These are phyloP conservation scores for Torulaspora quercuum DNA, from an alignment of 805 yeast species.

Conservation along the genomic window DNA sequence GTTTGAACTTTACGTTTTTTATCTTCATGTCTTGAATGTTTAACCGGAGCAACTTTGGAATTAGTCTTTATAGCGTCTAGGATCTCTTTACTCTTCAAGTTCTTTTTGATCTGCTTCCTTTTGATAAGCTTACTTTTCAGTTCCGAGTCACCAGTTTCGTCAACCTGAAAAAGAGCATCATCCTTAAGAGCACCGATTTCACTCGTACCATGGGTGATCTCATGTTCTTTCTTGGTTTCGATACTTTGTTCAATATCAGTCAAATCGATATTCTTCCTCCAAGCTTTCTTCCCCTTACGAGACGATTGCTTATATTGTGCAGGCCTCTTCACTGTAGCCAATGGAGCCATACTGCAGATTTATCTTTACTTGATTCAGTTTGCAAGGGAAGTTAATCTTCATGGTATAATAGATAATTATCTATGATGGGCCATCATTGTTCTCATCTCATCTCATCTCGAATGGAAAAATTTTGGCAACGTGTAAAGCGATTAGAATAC, in stretches of 20 bases:
- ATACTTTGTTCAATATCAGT: conserved; percentile 71
- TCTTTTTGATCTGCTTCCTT: conserved; percentile 40
- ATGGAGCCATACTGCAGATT: conserved; percentile 22
- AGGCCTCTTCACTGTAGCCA: conserved; percentile 42
- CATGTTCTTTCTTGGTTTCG: conserved; percentile 63
- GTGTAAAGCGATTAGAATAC: too few relatives aligned
- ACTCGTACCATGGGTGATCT: conserved; percentile 35
- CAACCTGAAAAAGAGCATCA: conserved; percentile 46
- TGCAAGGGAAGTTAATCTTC: too few relatives aligned
- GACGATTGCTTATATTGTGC: conserved; percentile 66
- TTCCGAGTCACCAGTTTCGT: conserved; percentile 58
- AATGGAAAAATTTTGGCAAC: conserved; percentile 17
- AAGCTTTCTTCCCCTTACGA: conserved; percentile 88
- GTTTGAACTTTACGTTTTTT: conserved; percentile 52
- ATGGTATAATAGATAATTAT: too few relatives aligned
- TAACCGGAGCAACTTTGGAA: conserved; percentile 72
- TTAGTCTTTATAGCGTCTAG: conserved; percentile 50
- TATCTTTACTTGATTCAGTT: too few relatives aligned
- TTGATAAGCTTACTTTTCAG: conserved; percentile 41
- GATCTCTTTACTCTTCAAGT: conserved; percentile 63
- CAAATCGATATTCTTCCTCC: conserved; percentile 94
- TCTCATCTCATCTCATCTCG: conserved; percentile 17
- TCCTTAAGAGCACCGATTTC: conserved; percentile 28
- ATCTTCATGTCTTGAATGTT: conserved; percentile 38
- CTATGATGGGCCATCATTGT: too few relatives aligned